A percentile compares a stretch with the other conserved stretches of the same genome.
These are phyloP conservation scores for Durotheca rogersii DNA, from an alignment of 495 filamentous ascomycete species.

Conservation along the genomic window DNA sequence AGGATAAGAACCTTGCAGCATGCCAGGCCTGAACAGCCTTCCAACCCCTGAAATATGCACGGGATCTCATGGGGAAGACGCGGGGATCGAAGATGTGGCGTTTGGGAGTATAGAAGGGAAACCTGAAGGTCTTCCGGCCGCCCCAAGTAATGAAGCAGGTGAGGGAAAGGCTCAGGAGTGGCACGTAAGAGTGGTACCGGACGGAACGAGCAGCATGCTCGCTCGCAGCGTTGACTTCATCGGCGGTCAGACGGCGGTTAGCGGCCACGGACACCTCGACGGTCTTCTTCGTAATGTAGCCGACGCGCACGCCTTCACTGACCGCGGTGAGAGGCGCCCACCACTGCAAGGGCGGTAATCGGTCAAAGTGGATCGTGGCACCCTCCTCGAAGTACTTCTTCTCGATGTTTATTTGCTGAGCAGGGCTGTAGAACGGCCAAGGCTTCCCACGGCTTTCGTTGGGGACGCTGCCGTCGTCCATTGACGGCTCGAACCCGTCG, in stretches of 20 bases:
- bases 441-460: too few species aligned
- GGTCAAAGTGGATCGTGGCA: slow-evolving; percentile 30
- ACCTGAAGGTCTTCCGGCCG: slow-evolving; percentile 8
- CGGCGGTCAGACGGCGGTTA: slow-evolving; percentile 18
- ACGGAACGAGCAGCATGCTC: slow-evolving; percentile 5
- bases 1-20: background rate
- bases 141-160: background rate
- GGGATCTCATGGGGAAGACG: slow-evolving; percentile 17
- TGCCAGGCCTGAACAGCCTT: slow-evolving; percentile 15
- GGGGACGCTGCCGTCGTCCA: background rate
- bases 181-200: background rate
- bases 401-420: slow-evolving; percentile 23
- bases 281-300: slow-evolving; percentile 1
- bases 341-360: slow-evolving; percentile 8
- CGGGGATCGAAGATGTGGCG: slow-evolving; percentile 10
- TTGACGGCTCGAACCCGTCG: background rate
- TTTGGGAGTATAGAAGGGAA: slow-evolving; percentile 30
- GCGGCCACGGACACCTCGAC: background rate
- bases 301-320: background rate
- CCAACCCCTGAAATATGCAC: slow-evolving; percentile 1
- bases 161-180: background rate
- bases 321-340: slow-evolving; percentile 6
- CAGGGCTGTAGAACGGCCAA: too few species aligned
- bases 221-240: slow-evolving; percentile 18
- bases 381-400: slow-evolving; percentile 24